These are phyloP conservation scores for Silene conica DNA, from an alignment of 148 eudicot species.

Conservation along the genomic window DNA sequence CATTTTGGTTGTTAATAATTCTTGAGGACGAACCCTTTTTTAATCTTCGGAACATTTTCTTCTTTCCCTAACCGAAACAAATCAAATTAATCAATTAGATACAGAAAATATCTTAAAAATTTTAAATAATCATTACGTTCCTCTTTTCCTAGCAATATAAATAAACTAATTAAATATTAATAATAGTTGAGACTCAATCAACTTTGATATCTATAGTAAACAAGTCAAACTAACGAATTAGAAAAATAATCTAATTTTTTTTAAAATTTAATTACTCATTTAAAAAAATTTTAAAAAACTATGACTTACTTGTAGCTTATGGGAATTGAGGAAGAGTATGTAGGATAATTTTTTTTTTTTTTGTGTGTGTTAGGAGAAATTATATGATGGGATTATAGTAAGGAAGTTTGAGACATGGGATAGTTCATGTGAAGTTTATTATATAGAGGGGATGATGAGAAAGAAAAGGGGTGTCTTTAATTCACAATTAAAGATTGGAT, in stretches of 20 bases:
- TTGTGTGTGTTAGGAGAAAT: background rate
- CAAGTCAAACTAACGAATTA: too few species aligned
- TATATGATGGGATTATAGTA: background rate
- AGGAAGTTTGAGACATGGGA: constrained; percentile 10
- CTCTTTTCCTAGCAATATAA: too few species aligned
- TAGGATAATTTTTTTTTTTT: background rate
- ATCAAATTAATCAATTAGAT: background rate
- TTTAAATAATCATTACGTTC: too few species aligned
- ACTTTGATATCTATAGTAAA: too few species aligned
- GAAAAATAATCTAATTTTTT: too few species aligned
- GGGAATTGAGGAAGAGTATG: background rate
- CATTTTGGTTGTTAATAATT: constrained; percentile 14
- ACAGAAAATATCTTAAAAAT: too few species aligned
- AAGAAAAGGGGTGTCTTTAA: constrained; percentile 27
- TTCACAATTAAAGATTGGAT: constrained; percentile 38
- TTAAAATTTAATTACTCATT: too few species aligned
- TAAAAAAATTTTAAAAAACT: background rate
- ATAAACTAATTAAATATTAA: too few species aligned
- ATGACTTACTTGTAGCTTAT: constrained; percentile 4
- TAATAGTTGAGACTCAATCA: too few species aligned
- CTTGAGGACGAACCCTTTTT: constrained; percentile 13
- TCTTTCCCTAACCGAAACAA: background rate
- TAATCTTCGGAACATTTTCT: constrained; percentile 19
- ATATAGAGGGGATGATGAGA: constrained; percentile 27
- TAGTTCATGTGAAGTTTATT: constrained; percentile 40